Conservation (phyloP, 306 rosid species). For the Malus sieversii region DNA sequence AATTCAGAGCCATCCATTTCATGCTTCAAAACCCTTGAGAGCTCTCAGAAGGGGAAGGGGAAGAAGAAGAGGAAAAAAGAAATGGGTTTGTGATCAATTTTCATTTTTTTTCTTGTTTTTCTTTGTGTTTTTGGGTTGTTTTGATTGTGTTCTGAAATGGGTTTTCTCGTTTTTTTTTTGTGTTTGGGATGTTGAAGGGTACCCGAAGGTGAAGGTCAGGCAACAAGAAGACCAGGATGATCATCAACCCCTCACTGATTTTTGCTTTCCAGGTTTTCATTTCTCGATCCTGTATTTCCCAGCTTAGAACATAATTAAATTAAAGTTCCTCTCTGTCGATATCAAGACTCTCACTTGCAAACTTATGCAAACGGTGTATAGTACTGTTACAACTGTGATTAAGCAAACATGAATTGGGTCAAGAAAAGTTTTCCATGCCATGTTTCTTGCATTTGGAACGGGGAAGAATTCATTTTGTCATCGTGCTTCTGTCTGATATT, state of each 20-base stretch:
- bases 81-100: constrained; percentile 17
- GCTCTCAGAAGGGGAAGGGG: background rate
- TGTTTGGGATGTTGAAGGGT: background rate
- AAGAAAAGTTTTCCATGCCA: background rate
- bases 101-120: background rate
- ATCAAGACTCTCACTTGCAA: background rate
- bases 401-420: background rate
- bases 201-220: constrained; percentile 31
- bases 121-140: background rate
- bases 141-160: background rate
- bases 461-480: background rate
- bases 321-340: background rate
- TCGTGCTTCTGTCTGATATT: background rate
- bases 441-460: background rate
- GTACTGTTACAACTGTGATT: background rate
- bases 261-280: constrained; percentile 17
- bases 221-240: constrained; percentile 20
- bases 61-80: background rate
- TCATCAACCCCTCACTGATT: constrained; percentile 5
- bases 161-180: background rate
- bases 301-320: background rate
- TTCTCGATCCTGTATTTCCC: background rate
- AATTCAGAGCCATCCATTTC: background rate
- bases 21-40: background rate
- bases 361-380: background rate